Evolutionary conservation across 163 green algal species (phyloP), one percentile per base, ranked within the genome.

Genomic region (Scenedesmus sp.): DNA sequence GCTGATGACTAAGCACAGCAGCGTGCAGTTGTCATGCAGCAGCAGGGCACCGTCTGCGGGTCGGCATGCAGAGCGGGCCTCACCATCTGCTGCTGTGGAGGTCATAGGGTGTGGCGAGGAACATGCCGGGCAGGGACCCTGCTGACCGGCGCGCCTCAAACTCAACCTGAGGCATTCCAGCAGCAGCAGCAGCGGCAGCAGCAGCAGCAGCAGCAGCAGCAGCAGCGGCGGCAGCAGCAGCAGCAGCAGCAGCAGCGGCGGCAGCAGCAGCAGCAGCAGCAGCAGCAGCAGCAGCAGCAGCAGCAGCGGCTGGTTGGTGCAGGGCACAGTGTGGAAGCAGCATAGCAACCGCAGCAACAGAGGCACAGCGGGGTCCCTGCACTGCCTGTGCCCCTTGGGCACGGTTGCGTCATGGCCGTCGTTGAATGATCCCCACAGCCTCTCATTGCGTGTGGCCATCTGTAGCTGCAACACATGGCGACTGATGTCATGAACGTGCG

Each of bases 51-150:
- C 12, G 49, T n/a, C 44, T 46, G n/a, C 30, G 2, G 33, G 9
- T 51, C 9, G 26, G 43, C 51, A 30, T 12, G 33, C 49, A 87
- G 43, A n/a, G n/a, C n/a, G n/a, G n/a, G 76, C 10, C 85, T 72
- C 89, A 95, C 93, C 93, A 95, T 83, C 91, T 88, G 65, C 72
- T 87, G 24, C 79, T 92, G 30, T 88, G 81, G n/a, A 92, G 76
- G 87, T 97, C 95, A 20, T 86, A 83, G 0, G 94, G 92, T 7
- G 93, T 96, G 87, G 85, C 85, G 0, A 96, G 30, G 82, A 92
- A 95, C 86, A 97, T 86, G 0, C 92, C 93, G 0, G 93, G 93
- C 9, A 70, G 76, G 5, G 46, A 53, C 43, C 70, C 89, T 3
- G 49, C 73, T 0, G 80, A 70, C 33, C 93, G 81, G n/a, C 82